Evolutionary conservation across 352 stramenopile species (phyloP).

Genomic region (Globisporangium megalacanthum): DNA sequence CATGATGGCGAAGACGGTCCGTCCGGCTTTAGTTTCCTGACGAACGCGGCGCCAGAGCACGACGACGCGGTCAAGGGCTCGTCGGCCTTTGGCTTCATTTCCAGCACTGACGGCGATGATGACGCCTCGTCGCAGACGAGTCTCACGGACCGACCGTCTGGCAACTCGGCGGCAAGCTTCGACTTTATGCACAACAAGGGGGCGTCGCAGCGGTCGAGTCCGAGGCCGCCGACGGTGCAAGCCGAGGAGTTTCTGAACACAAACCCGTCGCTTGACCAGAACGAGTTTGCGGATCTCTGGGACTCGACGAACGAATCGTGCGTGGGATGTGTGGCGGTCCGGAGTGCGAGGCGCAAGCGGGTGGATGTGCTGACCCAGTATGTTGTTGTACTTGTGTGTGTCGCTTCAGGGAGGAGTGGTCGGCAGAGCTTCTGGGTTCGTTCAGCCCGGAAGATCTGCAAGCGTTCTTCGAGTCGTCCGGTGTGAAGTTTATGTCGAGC

Average conservation of each 20-base stretch:
- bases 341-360: no score
- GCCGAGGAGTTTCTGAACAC: conserved; percentile 60
- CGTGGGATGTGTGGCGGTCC: background rate
- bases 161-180: conserved; percentile 27
- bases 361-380: background rate
- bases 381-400: conserved; percentile 6
- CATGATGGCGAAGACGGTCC: conserved; percentile 12
- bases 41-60: conserved; percentile 8
- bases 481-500: conserved; percentile 63
- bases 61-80: conserved; percentile 19
- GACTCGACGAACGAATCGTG: conserved; percentile 76
- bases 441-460: conserved; percentile 57
- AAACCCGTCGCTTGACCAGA: conserved; percentile 33
- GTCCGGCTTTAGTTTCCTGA: conserved; percentile 54
- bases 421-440: conserved; percentile 44
- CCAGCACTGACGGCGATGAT: conserved; percentile 30
- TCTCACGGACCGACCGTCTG: conserved; percentile 39
- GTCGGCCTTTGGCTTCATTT: conserved; percentile 78
- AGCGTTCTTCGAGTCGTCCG: conserved; percentile 49
- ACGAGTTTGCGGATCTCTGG: conserved; percentile 72
- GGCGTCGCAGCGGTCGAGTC: conserved; percentile 8
- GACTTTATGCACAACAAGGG: conserved; percentile 31
- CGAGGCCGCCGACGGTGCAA: conserved; percentile 25
- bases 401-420: conserved; percentile 61
- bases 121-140: conserved; percentile 40